Base-by-base conservation (phyloP, 2,329 filamentous ascomycete species). In the Calcarisporium arbuscula region DNA sequence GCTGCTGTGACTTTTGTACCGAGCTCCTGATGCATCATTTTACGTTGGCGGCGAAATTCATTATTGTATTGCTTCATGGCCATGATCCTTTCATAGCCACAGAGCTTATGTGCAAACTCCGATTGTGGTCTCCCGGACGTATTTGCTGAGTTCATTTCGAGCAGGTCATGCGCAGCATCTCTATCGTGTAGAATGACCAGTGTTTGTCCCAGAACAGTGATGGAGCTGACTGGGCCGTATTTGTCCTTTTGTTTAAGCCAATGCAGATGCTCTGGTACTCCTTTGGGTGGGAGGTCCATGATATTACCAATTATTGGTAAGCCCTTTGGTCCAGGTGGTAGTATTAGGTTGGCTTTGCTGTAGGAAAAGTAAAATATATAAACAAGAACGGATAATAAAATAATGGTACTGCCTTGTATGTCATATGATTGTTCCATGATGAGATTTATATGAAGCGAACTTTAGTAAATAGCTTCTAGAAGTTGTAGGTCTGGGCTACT, bases 221-320 rank as follows among this genome's bases (percentile, higher is more conserved):
- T 20, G 2, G 47, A 49, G 31, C 56, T 52, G 14, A 54, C 40
- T 3, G 46, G 46, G 1, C 55, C 55, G 30, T 55, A 55, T 8
- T 40, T 28, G 1, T 61, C 49, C 19, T 57, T 60, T 35, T 55
- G 51, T 34, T 51, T 46, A 7, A 55, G 32, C 56, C 57, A 61
- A 31, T 60, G 56, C 19, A 50, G 40, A 36, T 45, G 54, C 26
- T 60, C 56, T 2, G 44, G 49, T 12, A 37, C 38, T 5, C 48
- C 51, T 3, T 40, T 30, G 2, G 54, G 49, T 2, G 65, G 67
- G 15, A 71, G 44, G 40, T 71, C 65, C 4, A 48, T 47, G 14
- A 69, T 36, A 41, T 70, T 71, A 10, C 68, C 68, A 12, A 71
- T 28, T 3, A 71, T 25, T 0, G 64, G 61, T 8, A 62, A 46